These are phyloP conservation scores for Haplosporangium sp. DNA, from an alignment of 371 early-diverging fungal species.

Conservation along the genomic window DNA sequence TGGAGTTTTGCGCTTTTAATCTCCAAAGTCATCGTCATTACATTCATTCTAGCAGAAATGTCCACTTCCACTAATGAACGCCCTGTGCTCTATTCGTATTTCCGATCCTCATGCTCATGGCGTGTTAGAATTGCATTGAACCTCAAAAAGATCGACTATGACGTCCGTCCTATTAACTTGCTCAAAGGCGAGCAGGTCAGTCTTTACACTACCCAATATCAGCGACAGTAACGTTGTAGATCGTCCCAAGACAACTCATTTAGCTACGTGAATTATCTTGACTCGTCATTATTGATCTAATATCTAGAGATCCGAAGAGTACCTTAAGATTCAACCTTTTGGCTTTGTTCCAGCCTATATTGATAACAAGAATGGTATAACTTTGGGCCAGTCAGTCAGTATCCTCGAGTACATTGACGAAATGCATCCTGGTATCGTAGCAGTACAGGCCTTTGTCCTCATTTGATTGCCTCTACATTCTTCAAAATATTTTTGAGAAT, in stretches of 20 bases:
- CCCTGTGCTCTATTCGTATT: conserved; percentile 81
- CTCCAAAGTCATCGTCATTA: neutral
- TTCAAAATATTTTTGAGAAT: neutral
- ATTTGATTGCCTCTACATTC: neutral
- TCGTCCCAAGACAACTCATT: neutral
- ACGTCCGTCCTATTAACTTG: conserved; percentile 72
- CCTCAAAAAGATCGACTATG: conserved; percentile 81
- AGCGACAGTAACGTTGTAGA: no score
- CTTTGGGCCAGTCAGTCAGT: conserved; percentile 79
- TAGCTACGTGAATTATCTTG: neutral
- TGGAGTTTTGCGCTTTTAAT: conserved; percentile 5
- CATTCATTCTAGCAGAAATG: neutral
- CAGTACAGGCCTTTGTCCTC: neutral
- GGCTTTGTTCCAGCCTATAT: conserved; percentile 78
- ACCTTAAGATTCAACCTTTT: conserved; percentile 73
- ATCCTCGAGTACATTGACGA: conserved; percentile 94
- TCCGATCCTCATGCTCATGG: conserved; percentile 81
- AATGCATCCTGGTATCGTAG: conserved; percentile 64
- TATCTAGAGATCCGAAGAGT: conserved; percentile 63
- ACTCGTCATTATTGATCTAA: neutral
- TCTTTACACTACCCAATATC: neutral
- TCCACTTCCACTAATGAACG: conserved; percentile 16
- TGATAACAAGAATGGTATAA: conserved; percentile 63
- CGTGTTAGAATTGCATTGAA: conserved; percentile 83
- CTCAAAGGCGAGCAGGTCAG: conserved; percentile 77